These are phyloP conservation scores for Ophiognomonia clavigignenti-juglandacearum DNA, from an alignment of 2,329 filamentous ascomycete species.

Conservation along the genomic window DNA sequence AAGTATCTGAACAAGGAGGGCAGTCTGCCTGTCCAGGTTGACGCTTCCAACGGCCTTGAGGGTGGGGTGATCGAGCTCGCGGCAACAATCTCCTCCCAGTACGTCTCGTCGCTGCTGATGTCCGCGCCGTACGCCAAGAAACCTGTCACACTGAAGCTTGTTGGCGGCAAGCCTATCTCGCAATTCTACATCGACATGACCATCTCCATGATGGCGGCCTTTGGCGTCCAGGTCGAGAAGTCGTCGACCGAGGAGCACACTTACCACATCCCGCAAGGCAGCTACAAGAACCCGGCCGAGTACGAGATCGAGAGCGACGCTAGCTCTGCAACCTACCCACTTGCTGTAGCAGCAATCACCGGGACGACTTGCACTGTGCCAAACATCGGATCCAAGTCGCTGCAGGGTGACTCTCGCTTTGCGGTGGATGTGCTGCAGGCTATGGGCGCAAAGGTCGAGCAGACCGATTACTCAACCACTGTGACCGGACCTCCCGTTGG, in stretches of 20 bases:
- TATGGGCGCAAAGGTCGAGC: constrained; percentile 90
- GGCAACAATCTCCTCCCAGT: constrained; percentile 97
- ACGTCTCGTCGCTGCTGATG: constrained; percentile 95
- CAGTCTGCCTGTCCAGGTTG: constrained; percentile 78
- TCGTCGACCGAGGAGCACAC: constrained; percentile 80
- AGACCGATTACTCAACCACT: constrained; percentile 81
- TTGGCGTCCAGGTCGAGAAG: constrained; percentile 75
- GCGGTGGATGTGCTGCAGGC: constrained; percentile 83
- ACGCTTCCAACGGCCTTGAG: constrained; percentile 75
- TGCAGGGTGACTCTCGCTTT: constrained; percentile 94
- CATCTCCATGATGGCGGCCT: constrained; percentile 91
- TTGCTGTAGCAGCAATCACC: constrained; percentile 91
- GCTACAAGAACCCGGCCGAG: constrained; percentile 76
- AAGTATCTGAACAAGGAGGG: constrained; percentile 79
- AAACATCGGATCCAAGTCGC: constrained; percentile 86
- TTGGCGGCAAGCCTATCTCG: constrained; percentile 96
- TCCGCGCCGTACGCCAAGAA: constrained; percentile 95
- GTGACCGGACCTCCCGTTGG: constrained; percentile 83
- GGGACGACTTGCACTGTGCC: constrained; percentile 94
- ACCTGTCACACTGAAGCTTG: constrained; percentile 80
- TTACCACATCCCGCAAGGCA: constrained; percentile 84
- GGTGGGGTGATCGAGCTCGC: constrained; percentile 88
- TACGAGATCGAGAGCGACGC: constrained; percentile 96
- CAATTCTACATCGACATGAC: constrained; percentile 99
- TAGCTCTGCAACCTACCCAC: constrained; percentile 92